Evolutionary conservation across 441 rosid genomes (phyloP), one percentile per base, ranked within the genome.

Genomic region (Gossypium gossypioides): DNA sequence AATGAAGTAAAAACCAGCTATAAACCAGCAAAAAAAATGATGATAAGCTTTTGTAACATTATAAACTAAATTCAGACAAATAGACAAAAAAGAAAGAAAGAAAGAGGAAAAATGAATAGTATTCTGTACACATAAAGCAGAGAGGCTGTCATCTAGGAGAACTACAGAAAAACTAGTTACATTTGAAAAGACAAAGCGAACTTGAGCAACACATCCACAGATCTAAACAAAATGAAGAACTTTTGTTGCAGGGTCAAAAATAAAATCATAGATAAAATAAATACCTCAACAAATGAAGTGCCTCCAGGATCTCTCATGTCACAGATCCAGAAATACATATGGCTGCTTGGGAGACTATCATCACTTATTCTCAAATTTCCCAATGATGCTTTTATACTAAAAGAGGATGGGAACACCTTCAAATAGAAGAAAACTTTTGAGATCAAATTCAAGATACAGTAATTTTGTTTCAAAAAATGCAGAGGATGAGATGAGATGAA

Each of bases 261-360:
- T 3, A 55, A 37, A 72, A 52, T 27, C 13, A 24, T 42, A 68
- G 56, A 16, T 51, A 60, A 76, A 81, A 25, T 48, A 76, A 59
- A 57, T 79, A 96, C 99, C 95, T 96, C 98, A 79, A 96, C 93
- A 83, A 96, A 96, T 71, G 99, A 96, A 80, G 91, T 91, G 75
- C 98, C 97, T 69, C 97, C 96, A 44, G 97, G 94, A 84, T 92
- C 89, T 80, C 99, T 91, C 97, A 90, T 96, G 85, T 96, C 98
- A 81, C 99, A 96, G 51, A 90, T 87, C 99, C 96, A 88, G 83
- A 85, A 96, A 84, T 96, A 96, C 83, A 93, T 74, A 78, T 96
- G 99, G 75, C 75, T 76, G 70, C 79, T 79, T 42, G 93, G 91
- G 78, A 96, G 99, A 83, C 98, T 90, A 61, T 96, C 90, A 67